These are phyloP conservation scores for Ganoderma multipileum DNA, from an alignment of 1,284 basidiomycete genomes.

Conservation along the genomic window DNA sequence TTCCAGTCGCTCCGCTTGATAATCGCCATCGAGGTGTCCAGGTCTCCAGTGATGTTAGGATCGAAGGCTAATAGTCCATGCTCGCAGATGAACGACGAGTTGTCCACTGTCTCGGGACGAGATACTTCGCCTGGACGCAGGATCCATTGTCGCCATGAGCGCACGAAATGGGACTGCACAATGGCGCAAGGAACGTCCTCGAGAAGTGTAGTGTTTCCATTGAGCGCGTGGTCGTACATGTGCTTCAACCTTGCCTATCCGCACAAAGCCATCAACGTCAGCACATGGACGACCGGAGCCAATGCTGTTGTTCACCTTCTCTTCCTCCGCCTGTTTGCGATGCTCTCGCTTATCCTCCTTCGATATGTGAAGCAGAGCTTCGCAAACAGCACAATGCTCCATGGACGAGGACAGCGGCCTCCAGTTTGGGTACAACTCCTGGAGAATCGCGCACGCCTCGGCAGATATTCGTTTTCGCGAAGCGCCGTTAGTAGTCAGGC, in stretches of 20 bases:
- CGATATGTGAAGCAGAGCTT: slow-evolving; percentile 58
- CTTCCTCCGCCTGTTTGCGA: slow-evolving; percentile 70
- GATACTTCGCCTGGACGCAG: slow-evolving; percentile 58
- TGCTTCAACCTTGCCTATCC: slow-evolving; percentile 62
- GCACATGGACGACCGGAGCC: slow-evolving; percentile 20
- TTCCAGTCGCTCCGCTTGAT: slow-evolving; percentile 72
- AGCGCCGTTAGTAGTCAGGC: slow-evolving; percentile 58
- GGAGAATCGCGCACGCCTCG: slow-evolving; percentile 64
- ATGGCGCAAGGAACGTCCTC: slow-evolving; percentile 61
- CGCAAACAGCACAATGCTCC: slow-evolving; percentile 67
- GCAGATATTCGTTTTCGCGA: slow-evolving; percentile 66
- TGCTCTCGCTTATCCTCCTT: slow-evolving; percentile 64
- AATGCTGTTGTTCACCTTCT: slow-evolving; percentile 62
- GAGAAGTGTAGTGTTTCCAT: slow-evolving; percentile 50
- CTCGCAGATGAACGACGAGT: slow-evolving; percentile 66
- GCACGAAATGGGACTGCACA: slow-evolving; percentile 66
- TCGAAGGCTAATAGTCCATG: slow-evolving; percentile 73
- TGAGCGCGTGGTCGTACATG: slow-evolving; percentile 62
- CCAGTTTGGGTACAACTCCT: slow-evolving; percentile 70
- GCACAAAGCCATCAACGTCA: slow-evolving; percentile 14
- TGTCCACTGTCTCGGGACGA: slow-evolving; percentile 70
- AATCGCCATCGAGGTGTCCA: slow-evolving; percentile 59
- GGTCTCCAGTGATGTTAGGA: slow-evolving; percentile 62
- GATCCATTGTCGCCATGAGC: slow-evolving; percentile 73
- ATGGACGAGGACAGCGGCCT: slow-evolving; percentile 54